Percentiles rank a stretch among this genome's conserved stretches.
These are phyloP conservation scores for Amylostereum areolatum DNA, from an alignment of 1,284 basidiomycete species.

Conservation along the genomic window DNA sequence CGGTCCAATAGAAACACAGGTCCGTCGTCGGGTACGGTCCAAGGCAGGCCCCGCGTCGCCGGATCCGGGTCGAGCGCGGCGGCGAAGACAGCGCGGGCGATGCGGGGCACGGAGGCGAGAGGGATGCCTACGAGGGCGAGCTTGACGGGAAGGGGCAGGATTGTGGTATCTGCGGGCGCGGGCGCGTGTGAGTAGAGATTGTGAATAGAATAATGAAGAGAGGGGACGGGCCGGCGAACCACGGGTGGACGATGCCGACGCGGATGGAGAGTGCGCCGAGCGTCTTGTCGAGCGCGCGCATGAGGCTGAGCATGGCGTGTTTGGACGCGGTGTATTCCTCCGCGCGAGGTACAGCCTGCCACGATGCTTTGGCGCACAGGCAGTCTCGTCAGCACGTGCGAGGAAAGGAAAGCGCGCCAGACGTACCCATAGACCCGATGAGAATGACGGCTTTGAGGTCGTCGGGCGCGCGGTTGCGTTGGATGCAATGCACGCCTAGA, in stretches of 20 bases:
- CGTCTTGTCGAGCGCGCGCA: constrained; percentile 38
- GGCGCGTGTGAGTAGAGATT: constrained; percentile 27
- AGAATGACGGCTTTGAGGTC: constrained; percentile 44
- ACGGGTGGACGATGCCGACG: constrained; percentile 45
- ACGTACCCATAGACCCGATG: constrained; percentile 49
- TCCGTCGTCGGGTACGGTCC: constrained; percentile 43
- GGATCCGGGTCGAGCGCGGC: constrained; percentile 44
- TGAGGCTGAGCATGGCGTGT: constrained; percentile 47
- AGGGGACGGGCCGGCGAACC: constrained; percentile 37
- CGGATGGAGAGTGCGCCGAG: constrained; percentile 35
- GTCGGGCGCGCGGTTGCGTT: constrained; percentile 24
- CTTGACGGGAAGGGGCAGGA: constrained; percentile 34
- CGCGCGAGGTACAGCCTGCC: constrained; percentile 37
- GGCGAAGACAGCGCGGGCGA: constrained; percentile 47
- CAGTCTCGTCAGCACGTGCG: not conserved
- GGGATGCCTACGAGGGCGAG: constrained; percentile 47
- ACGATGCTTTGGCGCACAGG: constrained; percentile 35
- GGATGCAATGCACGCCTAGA: constrained; percentile 45
- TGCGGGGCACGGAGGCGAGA: constrained; percentile 38
- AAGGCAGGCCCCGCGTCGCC: constrained; percentile 39
- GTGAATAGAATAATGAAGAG: constrained; percentile 1
- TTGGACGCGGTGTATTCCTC: constrained; percentile 46
- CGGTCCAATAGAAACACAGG: constrained; percentile 40
- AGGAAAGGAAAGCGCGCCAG: not conserved
- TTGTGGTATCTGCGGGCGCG: constrained; percentile 40